These are phyloP conservation scores for Monosporozyma siamensis DNA, from an alignment of 805 yeast species.

Conservation along the genomic window DNA sequence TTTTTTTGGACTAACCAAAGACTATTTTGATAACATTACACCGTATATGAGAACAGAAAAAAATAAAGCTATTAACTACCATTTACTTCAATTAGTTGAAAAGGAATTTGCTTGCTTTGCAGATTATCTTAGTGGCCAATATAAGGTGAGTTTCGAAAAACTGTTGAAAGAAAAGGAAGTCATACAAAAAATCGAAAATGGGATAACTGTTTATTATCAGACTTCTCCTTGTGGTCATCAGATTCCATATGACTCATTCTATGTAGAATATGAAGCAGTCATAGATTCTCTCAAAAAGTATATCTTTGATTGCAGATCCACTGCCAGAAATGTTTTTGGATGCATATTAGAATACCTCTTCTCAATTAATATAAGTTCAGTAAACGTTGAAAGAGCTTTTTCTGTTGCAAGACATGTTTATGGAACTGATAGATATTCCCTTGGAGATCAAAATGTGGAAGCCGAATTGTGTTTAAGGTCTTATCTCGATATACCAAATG, in stretches of 20 bases:
- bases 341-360: not conserved
- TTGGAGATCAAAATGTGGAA: not conserved
- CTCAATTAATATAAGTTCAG: not conserved
- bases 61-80: too few relatives aligned
- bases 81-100: not conserved
- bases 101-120: not conserved
- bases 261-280: not conserved
- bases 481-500: not conserved
- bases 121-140: not conserved
- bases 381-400: not conserved
- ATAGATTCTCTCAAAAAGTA: not conserved
- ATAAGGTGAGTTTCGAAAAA: not conserved
- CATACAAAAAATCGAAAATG: not conserved
- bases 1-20: too few relatives aligned
- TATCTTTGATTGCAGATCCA: not conserved
- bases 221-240: not conserved
- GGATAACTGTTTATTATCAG: not conserved
- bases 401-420: not conserved
- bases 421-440: not conserved
- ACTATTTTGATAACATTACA: too few relatives aligned
- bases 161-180: not conserved
- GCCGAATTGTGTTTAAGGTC: not conserved
- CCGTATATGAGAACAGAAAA: too few relatives aligned
- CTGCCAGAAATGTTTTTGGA: not conserved
- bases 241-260: not conserved